A percentile compares a stretch with the other conserved stretches of the same genome.
Evolutionary conservation across 2,329 filamentous ascomycete species (phyloP).

Genomic region (Onygena corvina): DNA sequence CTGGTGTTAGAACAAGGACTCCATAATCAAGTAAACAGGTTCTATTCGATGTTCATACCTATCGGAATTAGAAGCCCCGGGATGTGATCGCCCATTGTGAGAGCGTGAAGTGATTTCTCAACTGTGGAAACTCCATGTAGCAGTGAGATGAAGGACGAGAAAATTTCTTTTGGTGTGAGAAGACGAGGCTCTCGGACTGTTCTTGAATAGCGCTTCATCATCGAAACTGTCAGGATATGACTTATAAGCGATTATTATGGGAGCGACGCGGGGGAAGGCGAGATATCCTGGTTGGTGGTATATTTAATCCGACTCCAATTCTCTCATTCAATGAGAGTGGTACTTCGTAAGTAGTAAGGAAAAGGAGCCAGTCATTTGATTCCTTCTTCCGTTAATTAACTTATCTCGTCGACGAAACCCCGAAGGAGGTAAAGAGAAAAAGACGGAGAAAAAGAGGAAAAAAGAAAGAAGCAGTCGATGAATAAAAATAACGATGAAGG

Average conservation of each 20-base stretch:
- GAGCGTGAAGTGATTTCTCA: constrained; percentile 10
- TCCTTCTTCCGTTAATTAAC: too few relatives aligned
- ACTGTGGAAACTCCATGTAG: constrained; percentile 5
- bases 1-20: not conserved
- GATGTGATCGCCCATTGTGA: constrained; percentile 22
- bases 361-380: too few relatives aligned
- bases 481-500: not conserved
- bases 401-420: not conserved
- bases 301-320: too few relatives aligned
- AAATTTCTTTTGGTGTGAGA: constrained; percentile 6
- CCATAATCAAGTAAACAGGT: constrained; percentile 4
- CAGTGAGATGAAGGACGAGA: constrained; percentile 12
- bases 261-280: too few relatives aligned
- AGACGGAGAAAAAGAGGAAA: not conserved
- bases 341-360: too few relatives aligned
- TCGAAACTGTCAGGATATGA: not conserved
- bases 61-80: constrained; percentile 25
- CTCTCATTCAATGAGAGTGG: too few relatives aligned
- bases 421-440: not conserved
- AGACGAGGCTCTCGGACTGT: constrained; percentile 11
- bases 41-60: constrained; percentile 17
- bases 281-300: too few relatives aligned
- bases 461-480: not conserved
- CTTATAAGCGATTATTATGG: not conserved
- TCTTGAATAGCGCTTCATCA: constrained; percentile 13